Conservation (phyloP, 2,329 filamentous ascomycete genomes). For the Diaporthe vaccinii region DNA sequence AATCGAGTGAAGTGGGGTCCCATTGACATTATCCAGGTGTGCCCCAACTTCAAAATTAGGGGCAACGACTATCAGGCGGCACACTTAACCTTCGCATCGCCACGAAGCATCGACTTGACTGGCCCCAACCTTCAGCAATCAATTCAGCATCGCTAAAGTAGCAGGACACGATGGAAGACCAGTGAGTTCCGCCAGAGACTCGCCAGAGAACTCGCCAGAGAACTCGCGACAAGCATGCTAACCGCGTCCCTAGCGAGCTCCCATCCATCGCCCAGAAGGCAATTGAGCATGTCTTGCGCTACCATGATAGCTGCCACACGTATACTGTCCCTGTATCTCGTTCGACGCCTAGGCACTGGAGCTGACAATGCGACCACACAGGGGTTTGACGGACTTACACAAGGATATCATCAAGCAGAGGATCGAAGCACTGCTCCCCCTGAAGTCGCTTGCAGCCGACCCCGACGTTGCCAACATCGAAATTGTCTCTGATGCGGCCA, state of each 20-base stretch:
- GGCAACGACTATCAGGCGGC: not conserved
- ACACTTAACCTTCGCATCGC: too few species aligned
- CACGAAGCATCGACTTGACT: not conserved
- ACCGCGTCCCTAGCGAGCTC: slow-evolving; percentile 10
- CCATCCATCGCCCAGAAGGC: slow-evolving; percentile 17
- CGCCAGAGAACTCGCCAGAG: too few species aligned
- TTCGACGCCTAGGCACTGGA: too few species aligned
- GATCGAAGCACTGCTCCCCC: slow-evolving; percentile 3
- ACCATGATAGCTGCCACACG: not conserved
- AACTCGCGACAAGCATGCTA: not conserved
- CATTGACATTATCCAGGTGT: not conserved
- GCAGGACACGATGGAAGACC: not conserved
- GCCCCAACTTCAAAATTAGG: not conserved
- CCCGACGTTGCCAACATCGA: slow-evolving; percentile 29
- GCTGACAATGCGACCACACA: not conserved
- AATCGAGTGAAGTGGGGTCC: not conserved
- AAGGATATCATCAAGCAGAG: not conserved
- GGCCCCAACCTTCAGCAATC: not conserved
- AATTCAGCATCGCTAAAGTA: not conserved
- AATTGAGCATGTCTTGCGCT: not conserved
- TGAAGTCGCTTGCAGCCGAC: slow-evolving; percentile 19
- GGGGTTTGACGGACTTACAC: not conserved
- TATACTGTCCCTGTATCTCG: not conserved
- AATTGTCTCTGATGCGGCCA: slow-evolving; percentile 34
- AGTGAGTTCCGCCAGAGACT: not conserved